Percentiles rank a stretch among this genome's conserved stretches.
Conservation (phyloP, 495 filamentous ascomycete species). For the Penicillium argentinense region DNA sequence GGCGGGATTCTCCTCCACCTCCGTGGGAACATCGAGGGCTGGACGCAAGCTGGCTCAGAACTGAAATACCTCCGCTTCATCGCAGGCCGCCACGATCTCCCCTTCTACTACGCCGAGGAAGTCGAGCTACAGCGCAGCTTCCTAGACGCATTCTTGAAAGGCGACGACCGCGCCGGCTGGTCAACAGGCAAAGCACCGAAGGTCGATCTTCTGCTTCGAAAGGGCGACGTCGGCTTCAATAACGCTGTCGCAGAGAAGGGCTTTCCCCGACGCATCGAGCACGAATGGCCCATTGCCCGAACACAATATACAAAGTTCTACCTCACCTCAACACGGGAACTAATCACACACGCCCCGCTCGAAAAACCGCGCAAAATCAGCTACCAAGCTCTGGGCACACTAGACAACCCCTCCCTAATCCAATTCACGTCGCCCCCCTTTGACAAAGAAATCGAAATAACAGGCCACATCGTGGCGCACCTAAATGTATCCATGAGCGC, state of each 20-base stretch:
- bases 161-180: conserved; percentile 61
- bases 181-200: conserved; percentile 53
- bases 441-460: conserved; percentile 60
- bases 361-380: conserved; percentile 35
- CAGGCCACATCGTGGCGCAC: conserved; percentile 63
- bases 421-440: conserved; percentile 57
- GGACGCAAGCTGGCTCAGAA: conserved; percentile 55
- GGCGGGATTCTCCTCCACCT: conserved; percentile 64
- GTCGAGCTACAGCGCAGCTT: conserved; percentile 65
- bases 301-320: conserved; percentile 60
- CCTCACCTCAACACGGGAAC: conserved; percentile 39
- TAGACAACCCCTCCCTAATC: conserved; percentile 45
- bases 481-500: conserved; percentile 58
- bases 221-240: conserved; percentile 64
- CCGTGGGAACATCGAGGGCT: conserved; percentile 66
- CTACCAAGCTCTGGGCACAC: conserved; percentile 55
- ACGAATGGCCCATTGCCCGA: conserved; percentile 62
- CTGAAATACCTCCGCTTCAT: conserved; percentile 68
- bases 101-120: conserved; percentile 67
- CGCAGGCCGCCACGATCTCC: conserved; percentile 67
- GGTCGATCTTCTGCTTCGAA: conserved; percentile 57
- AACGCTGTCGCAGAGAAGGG: conserved; percentile 53
- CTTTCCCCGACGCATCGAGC: conserved; percentile 53
- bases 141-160: conserved; percentile 67
- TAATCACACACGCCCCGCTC: conserved; percentile 19